Base-by-base conservation (phyloP, 116 monocot species). In the Zostera marina region DNA sequence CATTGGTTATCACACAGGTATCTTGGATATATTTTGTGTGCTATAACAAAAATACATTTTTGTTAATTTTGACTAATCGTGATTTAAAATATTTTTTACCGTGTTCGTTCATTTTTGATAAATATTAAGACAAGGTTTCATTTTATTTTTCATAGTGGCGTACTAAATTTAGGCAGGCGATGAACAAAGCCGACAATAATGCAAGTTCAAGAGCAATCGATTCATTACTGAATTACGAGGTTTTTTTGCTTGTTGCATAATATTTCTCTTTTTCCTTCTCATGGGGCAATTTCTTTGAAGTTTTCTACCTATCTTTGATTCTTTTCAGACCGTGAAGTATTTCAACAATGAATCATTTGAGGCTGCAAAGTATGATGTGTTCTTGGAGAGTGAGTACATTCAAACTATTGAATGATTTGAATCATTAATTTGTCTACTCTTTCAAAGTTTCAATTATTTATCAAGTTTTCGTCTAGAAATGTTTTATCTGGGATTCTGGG, bases 101-200 rank as follows among this genome's bases (percentile, higher is more conserved):
- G 2, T 32, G 32, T 32, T 0, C 0, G 32, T 32, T 5, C 5
- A 32, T 2, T 32, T 9, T 61, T 47, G 24, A 25, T 9, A 22
- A 25, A 8, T 14, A 1, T 3, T 17, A 41, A 26, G 9, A 14
- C 8, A 25, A 21, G 25, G 11, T 6, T 21, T 40, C 16, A 6
- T 63, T 73, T 44, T 59, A 66, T 25, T 41, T 63, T 66, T 58
- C n/a, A 58, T 68, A 98, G 98, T 98, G 98, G 98, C 73, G 98
- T 39, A 98, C 98, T 63, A 90, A 83, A 62, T 90, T 98, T 66
- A 83, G 98, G 51, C 77, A 78, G 71, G 74, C 63, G 22, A 98
- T 98, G 98, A 98, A 98, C 63, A 90, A 86, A 80, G 98, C 98
- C 62, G 98, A 98, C 61, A 98, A 98, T 83, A 91, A 86, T 70